Percentiles rank a stretch among this genome's conserved stretches.
phyloP scores from a whole-genome alignment of 345 rosid species.

The Eucalyptus tenuipes region DNA sequence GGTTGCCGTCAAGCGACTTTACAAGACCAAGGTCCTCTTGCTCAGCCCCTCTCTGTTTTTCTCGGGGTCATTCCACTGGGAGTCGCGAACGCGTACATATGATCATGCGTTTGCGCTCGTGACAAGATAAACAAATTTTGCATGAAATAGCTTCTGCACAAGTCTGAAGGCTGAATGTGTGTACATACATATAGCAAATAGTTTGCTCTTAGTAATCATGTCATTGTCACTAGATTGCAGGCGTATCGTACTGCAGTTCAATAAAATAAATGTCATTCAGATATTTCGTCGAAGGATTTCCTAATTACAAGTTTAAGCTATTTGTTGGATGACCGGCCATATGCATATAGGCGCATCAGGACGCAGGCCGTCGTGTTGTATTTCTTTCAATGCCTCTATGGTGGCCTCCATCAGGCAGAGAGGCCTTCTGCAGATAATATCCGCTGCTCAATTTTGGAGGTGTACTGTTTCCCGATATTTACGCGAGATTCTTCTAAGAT shows the following conservation, averaged over 20 bases:
- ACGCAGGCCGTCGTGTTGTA: accelerated
- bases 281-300: background rate
- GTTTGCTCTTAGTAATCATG: background rate
- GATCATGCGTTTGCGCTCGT: background rate
- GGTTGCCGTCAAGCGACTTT: conserved; percentile 69
- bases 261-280: background rate
- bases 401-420: background rate
- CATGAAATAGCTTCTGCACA: background rate
- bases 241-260: background rate
- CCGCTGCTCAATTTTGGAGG: background rate
- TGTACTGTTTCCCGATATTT: background rate
- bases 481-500: background rate
- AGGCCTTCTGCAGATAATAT: background rate
- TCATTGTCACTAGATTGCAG: background rate
- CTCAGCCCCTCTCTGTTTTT: background rate
- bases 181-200: background rate
- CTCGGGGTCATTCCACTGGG: background rate
- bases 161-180: background rate
- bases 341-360: accelerated
- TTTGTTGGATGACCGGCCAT: background rate
- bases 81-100: accelerated
- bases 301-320: background rate
- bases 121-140: background rate
- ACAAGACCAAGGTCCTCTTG: conserved; percentile 51
- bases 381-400: background rate